Evolutionary conservation across 257 asterid species (phyloP), one percentile per base, ranked within the genome.

Genomic region (Scutellaria barbata): DNA sequence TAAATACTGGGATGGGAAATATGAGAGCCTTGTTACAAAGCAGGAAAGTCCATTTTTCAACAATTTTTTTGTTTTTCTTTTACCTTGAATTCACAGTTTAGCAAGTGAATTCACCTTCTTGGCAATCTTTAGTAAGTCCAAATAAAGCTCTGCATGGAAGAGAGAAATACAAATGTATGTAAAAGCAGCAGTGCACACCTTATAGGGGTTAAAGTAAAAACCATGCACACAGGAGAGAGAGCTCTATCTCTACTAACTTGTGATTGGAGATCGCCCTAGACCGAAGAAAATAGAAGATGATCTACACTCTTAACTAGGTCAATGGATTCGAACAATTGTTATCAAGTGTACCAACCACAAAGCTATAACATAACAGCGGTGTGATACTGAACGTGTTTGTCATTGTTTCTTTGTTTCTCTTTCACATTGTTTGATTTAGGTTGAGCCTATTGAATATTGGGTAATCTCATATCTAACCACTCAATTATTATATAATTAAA

Each of bases 101-200:
- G 80, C 78, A 68, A 79, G 82, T 85, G 86, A 84, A 76, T 82
- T 76, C 89, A 79, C 78, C 88, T 73, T 79, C 95, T 81, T 78
- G 82, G 83, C 84, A 83, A 77, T 77, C 88, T 79, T 82, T 83
- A 81, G 72, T 17, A 78, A 66, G 83, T 80, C 84, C 92, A 83
- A 79, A 78, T 67, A 81, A 81, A 69, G 72, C 84, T 86, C 86
- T 90, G 91, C 88, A 83, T 48, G 69, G 71, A 84, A 79, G 78
- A 72, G 73, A 68, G 75, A 80, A 71, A 79, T 47, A 54, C 79
- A 77, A 55, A 63, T 56, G 69, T 75, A 64, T 76, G 80, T 82
- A 77, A 79, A 74, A 72, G 77, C 61, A 66, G 78, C 59, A 56
- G 62, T 33, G 56, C 55, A 42, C 51, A 8, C 79, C 72, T 76